Evolutionary conservation across 2,329 filamentous ascomycete species (phyloP), one percentile per base, ranked within the genome.

Genomic region (Stachybotrys chartarum): DNA sequence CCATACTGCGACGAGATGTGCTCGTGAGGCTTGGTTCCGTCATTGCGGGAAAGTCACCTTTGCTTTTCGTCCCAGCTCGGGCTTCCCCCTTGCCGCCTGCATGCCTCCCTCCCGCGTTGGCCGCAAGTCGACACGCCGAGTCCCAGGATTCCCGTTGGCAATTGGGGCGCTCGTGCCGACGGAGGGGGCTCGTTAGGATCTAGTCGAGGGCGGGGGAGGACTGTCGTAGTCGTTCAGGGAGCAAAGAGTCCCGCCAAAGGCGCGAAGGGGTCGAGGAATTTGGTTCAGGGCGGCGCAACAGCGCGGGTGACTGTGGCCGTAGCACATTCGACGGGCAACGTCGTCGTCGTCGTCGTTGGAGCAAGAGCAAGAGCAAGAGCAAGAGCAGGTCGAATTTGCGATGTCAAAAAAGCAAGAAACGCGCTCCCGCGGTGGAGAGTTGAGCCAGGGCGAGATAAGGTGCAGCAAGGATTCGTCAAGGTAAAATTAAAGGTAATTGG

Each of bases 21-120:
- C 24, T 30, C 6, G 14, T 12, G 35, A 46, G 44, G 30, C 8
- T 42, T 45, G 18, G n/a, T 35, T n/a, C 17, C 17, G 30, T 30
- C 49, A 5, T 17, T 7, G 49, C n/a, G n/a, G 11, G 55, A 51
- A 52, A 66, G 69, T 53, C 60, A 75, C 82, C 80, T 85, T 85
- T 66, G 80, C 80, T 77, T 83, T 84, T 66, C 82, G 79, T 72
- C 78, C 80, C 68, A 79, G 78, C 68, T 84, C 82, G 68, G 78
- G 75, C 70, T 79, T 82, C 64, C 74, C 78, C 72, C 77, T 82
- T 70, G 73, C 73, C 67, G 76, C 66, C 70, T 79, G 77, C 80
- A 80, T 80, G 63, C 73, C 75, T 73, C 71, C 64, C 54, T 73
- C 71, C 64, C 54, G 54, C 61, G 60, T 55, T 58, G 56, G 60